Evolutionary conservation across 257 asterid species (phyloP), one percentile per base, ranked within the genome.

Genomic region (Nicotiana tomentosiformis): DNA sequence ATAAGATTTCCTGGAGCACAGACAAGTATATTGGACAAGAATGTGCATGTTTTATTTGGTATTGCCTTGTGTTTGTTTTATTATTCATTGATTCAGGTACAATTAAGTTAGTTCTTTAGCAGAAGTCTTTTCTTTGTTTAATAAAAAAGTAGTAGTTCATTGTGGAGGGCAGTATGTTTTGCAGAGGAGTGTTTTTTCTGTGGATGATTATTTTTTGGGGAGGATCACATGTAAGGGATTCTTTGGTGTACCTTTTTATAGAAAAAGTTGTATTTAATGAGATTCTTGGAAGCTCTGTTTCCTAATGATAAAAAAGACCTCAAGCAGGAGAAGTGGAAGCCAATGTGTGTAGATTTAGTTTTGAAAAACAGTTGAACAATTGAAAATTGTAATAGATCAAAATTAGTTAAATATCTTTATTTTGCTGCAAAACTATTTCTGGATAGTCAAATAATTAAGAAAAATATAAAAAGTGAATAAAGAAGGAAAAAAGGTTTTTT

Each of bases 31-130:
- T 66, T 85, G 20, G 81, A 78, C 82, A 81, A 30, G 56, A 84
- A 76, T 64, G 56, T 84, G 86, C 83, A 81, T 84, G 23, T 85
- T 85, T 77, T 89, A 57, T 81, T 66, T 43, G 60, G 89, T 16
- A 84, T 87, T 51, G 56, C 72, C 30, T 84, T 88, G 62, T 87
- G 86, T 82, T 84, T 93, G 86, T 86, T 89, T 77, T 88, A 60
- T 87, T 86, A 86, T 84, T 90, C 90, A 69, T 86, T 84, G 87
- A 85, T 87, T 66, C 77, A 85, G 89, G 88, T 88, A 51, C 81
- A 29, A 77, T 84, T 81, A 80, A 62, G 20, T 58, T 46, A 29
- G 66, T 66, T 81, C 35, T 66, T 66, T 66, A 51, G 66, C 29
- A 0, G 10, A 64, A 66, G 3, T 49, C 10, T 66, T 66, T 29